phyloP scores from a whole-genome alignment of 192 early-diverging fungal genomes.

The Coemansia brasiliensis region DNA sequence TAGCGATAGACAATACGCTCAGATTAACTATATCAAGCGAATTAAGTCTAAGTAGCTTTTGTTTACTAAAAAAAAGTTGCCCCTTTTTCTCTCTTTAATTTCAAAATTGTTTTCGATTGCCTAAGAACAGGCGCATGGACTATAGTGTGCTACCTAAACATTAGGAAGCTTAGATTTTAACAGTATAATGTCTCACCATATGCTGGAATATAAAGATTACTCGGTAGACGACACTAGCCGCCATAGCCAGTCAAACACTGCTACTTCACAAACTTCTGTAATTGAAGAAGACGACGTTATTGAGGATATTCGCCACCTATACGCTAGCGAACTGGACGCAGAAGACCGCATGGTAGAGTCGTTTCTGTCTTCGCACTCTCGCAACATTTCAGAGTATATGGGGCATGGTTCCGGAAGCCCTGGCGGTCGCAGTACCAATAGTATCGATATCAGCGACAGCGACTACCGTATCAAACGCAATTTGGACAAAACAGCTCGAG shows the following conservation, averaged over 20 bases:
- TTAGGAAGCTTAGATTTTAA: background rate
- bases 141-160: too few relatives aligned
- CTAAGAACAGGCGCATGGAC: too few relatives aligned
- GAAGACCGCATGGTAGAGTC: slow-evolving; percentile 31
- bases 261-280: background rate
- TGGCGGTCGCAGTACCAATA: slow-evolving; percentile 26
- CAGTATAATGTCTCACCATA: slow-evolving; percentile 15
- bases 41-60: too few relatives aligned
- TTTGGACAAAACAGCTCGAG: slow-evolving; percentile 16
- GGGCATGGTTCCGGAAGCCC: slow-evolving; percentile 21
- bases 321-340: slow-evolving; percentile 23
- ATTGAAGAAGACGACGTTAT: background rate
- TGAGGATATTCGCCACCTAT: slow-evolving; percentile 5
- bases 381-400: slow-evolving; percentile 28
- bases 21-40: too few relatives aligned
- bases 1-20: too few relatives aligned
- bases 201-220: slow-evolving; percentile 11
- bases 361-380: slow-evolving; percentile 38
- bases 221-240: background rate
- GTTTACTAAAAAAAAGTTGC: too few relatives aligned
- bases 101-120: too few relatives aligned
- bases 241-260: background rate
- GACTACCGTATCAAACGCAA: slow-evolving; percentile 32
- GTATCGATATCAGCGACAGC: slow-evolving; percentile 47
- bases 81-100: too few relatives aligned